These are phyloP conservation scores for Bimuria novae-zelandiae DNA, from an alignment of 2,329 filamentous ascomycete genomes.

Conservation along the genomic window DNA sequence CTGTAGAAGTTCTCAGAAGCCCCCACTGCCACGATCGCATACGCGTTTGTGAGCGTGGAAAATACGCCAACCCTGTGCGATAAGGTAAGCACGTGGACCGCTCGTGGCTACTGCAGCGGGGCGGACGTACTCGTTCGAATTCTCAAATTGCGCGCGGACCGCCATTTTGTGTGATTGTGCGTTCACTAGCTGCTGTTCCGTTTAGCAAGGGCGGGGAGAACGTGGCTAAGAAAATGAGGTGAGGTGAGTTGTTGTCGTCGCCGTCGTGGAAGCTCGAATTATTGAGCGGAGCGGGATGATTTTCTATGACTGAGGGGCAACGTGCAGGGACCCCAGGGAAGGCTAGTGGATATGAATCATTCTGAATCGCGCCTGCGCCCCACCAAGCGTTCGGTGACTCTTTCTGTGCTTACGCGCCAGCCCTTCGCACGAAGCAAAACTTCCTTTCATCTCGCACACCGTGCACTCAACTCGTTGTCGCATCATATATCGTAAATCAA, in stretches of 20 bases:
- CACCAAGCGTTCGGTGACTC: conserved; percentile 13
- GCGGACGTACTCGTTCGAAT: conserved; percentile 78
- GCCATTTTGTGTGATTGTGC: conserved; percentile 49
- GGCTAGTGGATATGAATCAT: conserved; percentile 13
- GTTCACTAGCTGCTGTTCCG: background rate
- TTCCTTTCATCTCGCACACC: background rate
- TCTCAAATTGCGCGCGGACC: conserved; percentile 73
- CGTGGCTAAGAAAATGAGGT: background rate
- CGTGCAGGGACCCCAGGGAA: background rate
- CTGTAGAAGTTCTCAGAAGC: conserved; percentile 99
- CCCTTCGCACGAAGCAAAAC: background rate
- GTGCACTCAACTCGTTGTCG: background rate
- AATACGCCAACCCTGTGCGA: conserved; percentile 86
- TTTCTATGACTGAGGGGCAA: conserved; percentile 9
- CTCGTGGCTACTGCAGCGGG: conserved; percentile 13
- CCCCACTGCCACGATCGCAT: conserved; percentile 90
- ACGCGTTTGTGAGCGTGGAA: conserved; percentile 94
- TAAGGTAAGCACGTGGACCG: conserved; percentile 13
- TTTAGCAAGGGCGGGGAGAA: background rate
- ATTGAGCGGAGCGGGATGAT: conserved; percentile 9
- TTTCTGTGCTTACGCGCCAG: background rate
- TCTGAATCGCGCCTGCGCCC: conserved; percentile 7
- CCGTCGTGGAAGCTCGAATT: conserved; percentile 7
- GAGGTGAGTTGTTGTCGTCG: background rate
- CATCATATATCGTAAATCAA: background rate